Evolutionary conservation across 768 basidiomycete species (phyloP).

Genomic region (Russula sp.): DNA sequence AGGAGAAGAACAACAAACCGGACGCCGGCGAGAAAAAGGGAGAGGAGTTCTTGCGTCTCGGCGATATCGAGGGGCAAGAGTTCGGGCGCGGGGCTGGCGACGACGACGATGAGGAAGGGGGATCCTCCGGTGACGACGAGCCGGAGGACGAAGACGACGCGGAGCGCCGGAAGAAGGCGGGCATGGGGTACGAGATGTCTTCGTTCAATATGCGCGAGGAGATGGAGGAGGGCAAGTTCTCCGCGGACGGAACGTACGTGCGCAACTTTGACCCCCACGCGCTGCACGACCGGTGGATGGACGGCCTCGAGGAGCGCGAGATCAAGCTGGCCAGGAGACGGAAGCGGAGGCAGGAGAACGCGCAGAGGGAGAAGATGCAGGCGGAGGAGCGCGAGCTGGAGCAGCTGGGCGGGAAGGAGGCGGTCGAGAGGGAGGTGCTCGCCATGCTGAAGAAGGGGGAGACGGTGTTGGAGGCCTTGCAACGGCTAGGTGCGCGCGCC

Average conservation of each 20-base stretch:
- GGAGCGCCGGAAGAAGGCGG: constrained; percentile 66
- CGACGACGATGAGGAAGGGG: constrained; percentile 36
- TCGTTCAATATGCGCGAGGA: constrained; percentile 99
- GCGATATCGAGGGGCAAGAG: constrained; percentile 97
- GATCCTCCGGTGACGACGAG: constrained; percentile 35
- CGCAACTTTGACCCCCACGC: constrained; percentile 85
- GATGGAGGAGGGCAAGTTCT: constrained; percentile 97
- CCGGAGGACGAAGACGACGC: constrained; percentile 71
- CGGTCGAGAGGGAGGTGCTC: constrained; percentile 63
- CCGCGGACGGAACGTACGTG: constrained; percentile 85
- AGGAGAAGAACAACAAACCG: constrained; percentile 40
- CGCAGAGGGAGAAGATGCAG: constrained; percentile 59
- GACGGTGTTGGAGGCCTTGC: constrained; percentile 83
- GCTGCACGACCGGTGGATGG: constrained; percentile 94
- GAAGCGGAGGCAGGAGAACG: constrained; percentile 69
- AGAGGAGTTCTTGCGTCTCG: constrained; percentile 74
- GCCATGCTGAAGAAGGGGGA: constrained; percentile 82
- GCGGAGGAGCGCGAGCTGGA: constrained; percentile 72
- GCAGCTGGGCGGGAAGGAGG: constrained; percentile 58
- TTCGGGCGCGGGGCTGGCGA: constrained; percentile 51
- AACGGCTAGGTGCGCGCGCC: constrained; percentile 68
- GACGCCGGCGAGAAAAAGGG: constrained; percentile 45
- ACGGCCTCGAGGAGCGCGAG: constrained; percentile 76
- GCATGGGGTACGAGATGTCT: constrained; percentile 91
- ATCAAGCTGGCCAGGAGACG: constrained; percentile 76